Percentiles rank a stretch among this genome's conserved stretches.
These are phyloP conservation scores for Komagataea norvegica DNA, from an alignment of 1,139 yeast species.

Conservation along the genomic window DNA sequence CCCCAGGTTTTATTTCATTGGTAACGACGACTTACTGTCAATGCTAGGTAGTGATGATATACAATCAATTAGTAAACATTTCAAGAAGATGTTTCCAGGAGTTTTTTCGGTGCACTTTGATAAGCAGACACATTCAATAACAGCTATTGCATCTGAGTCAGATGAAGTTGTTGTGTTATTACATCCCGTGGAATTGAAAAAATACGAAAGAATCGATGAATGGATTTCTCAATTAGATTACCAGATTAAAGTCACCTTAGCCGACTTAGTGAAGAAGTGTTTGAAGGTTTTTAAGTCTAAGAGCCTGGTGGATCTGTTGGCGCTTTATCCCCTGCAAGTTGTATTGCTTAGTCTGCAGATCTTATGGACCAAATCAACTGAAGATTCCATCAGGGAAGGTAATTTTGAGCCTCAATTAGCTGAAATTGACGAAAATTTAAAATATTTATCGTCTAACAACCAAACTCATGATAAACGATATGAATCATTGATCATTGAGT, in stretches of 20 bases:
- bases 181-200: constrained; percentile 42
- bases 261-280: constrained; percentile 33
- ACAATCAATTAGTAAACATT: constrained; percentile 49
- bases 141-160: constrained; percentile 54
- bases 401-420: constrained; percentile 13
- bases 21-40: constrained; percentile 85
- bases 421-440: constrained; percentile 22
- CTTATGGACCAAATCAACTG: constrained; percentile 46
- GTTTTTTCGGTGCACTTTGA: constrained; percentile 44
- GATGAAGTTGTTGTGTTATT: constrained; percentile 52
- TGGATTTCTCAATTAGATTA: constrained; percentile 63
- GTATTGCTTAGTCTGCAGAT: constrained; percentile 55
- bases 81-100: constrained; percentile 72
- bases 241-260: constrained; percentile 47
- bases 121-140: constrained; percentile 35
- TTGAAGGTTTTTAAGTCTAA: constrained; percentile 19
- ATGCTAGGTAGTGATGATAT: constrained; percentile 65
- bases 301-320: constrained; percentile 32
- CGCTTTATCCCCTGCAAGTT: constrained; percentile 53
- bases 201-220: constrained; percentile 45
- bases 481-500: constrained; percentile 61
- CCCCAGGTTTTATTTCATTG: constrained; percentile 83
- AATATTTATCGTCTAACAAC: constrained; percentile 30
- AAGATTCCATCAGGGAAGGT: constrained; percentile 24
- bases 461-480: constrained; percentile 39